Evolutionary conservation across 345 rosid species (phyloP).

Genomic region (Populus euphratica): DNA sequence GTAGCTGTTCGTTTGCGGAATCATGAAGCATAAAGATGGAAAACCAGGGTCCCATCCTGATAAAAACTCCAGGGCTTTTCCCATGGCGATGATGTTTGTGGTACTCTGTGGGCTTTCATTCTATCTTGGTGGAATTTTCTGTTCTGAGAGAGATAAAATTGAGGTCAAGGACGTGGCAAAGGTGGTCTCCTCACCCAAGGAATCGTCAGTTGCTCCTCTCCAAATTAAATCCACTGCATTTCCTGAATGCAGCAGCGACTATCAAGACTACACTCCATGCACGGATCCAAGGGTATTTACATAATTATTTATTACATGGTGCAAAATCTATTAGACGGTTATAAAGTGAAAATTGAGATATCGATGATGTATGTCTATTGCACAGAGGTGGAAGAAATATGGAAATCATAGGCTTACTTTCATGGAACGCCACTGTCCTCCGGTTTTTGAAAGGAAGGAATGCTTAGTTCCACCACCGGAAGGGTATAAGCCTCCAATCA

Average conservation of each 20-base stretch:
- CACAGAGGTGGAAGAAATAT: constrained; percentile 93
- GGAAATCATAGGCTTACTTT: constrained; percentile 77
- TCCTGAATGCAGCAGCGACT: constrained; percentile 73
- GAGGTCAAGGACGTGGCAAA: constrained; percentile 31
- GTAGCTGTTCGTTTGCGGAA: constrained; percentile 16
- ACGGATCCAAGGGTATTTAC: constrained; percentile 83
- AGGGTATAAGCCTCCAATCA: constrained; percentile 87
- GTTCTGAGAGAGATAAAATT: constrained; percentile 44
- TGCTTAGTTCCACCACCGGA: constrained; percentile 96
- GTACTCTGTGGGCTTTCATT: constrained; percentile 76
- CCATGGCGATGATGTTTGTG: constrained; percentile 45
- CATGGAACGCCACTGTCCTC: constrained; percentile 97
- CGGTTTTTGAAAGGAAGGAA: constrained; percentile 76
- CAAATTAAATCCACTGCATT: constrained; percentile 57
- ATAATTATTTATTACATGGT: not conserved
- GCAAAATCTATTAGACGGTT: not conserved
- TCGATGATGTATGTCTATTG: constrained; percentile 13
- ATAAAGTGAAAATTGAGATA: not conserved
- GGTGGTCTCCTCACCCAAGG: constrained; percentile 49
- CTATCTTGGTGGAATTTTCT: constrained; percentile 82
- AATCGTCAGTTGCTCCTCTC: constrained; percentile 39
- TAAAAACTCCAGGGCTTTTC: constrained; percentile 42
- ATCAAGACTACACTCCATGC: constrained; percentile 97
- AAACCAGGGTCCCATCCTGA: constrained; percentile 52
- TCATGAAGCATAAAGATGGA: constrained; percentile 87